Percentiles rank a stretch among this genome's conserved stretches.
Evolutionary conservation across 1,284 basidiomycete genomes (phyloP).

Genomic region (Sanghuangporus baumii): DNA sequence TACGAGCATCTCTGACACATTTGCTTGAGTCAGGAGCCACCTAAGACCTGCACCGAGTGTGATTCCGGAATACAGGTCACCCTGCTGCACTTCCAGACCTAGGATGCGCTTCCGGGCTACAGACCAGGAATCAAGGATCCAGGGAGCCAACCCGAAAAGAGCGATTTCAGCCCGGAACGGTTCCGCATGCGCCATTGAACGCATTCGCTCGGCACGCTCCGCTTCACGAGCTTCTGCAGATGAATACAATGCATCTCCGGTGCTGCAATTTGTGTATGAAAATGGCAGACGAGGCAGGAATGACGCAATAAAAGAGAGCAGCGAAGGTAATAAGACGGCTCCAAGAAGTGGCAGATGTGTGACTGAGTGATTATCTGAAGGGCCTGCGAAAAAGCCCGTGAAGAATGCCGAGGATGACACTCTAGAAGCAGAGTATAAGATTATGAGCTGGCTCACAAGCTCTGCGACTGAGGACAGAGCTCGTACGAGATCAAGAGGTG

Average conservation of each 20-base stretch:
- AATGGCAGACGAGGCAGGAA: slow-evolving; percentile 49
- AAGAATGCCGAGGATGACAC: slow-evolving; percentile 49
- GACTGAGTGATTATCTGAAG: slow-evolving; percentile 6
- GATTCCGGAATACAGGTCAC: slow-evolving; percentile 3
- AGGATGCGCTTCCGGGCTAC: slow-evolving; percentile 52
- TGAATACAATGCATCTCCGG: slow-evolving; percentile 35
- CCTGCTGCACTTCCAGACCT: slow-evolving; percentile 37
- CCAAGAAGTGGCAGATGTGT: slow-evolving; percentile 15
- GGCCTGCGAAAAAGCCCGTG: slow-evolving; percentile 25
- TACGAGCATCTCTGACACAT: slow-evolving; percentile 55
- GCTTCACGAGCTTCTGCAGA: slow-evolving; percentile 53
- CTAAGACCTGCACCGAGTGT: slow-evolving; percentile 7
- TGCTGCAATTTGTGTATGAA: slow-evolving; percentile 38
- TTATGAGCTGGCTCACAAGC: slow-evolving; percentile 59
- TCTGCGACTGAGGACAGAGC: slow-evolving; percentile 66
- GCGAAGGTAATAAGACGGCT: slow-evolving; percentile 18
- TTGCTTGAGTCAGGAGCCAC: slow-evolving; percentile 46
- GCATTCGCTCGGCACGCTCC: slow-evolving; percentile 67
- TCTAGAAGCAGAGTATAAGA: slow-evolving; percentile 63
- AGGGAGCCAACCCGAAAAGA: slow-evolving; percentile 74
- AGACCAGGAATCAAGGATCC: slow-evolving; percentile 75
- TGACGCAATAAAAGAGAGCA: slow-evolving; percentile 55
- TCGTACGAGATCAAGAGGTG: slow-evolving; percentile 71
- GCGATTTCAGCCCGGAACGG: slow-evolving; percentile 68
- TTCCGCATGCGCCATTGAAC: slow-evolving; percentile 64